These are phyloP conservation scores for Alternaria postmessia DNA, from an alignment of 2,329 filamentous ascomycete genomes.

Conservation along the genomic window DNA sequence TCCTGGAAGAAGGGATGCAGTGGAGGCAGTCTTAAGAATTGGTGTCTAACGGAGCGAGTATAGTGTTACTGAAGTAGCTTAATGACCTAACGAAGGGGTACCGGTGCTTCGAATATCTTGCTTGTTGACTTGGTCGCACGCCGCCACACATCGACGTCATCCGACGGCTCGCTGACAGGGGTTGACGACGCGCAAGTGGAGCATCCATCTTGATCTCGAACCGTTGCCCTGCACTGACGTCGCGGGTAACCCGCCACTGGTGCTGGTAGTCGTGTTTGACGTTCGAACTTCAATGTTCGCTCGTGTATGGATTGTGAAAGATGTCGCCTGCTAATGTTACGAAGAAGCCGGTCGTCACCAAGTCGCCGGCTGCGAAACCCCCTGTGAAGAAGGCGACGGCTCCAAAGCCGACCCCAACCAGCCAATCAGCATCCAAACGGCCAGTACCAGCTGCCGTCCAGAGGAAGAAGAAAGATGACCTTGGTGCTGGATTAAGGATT, in stretches of 20 bases:
- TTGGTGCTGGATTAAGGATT: constrained; percentile 55
- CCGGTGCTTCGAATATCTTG: constrained; percentile 32
- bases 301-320: constrained; percentile 7
- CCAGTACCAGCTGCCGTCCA: constrained; percentile 33
- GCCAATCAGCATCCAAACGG: constrained; percentile 23
- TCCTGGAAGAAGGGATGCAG: constrained; percentile 2
- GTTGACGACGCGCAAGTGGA: constrained; percentile 32
- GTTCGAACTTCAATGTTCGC: constrained; percentile 13
- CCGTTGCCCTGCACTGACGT: constrained; percentile 29
- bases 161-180: constrained; percentile 30
- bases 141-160: constrained; percentile 49
- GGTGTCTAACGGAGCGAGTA: constrained; percentile 9
- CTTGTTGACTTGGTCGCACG: constrained; percentile 27
- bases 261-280: constrained; percentile 12
- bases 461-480: constrained; percentile 46
- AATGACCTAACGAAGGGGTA: constrained; percentile 22
- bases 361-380: constrained; percentile 9
- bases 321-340: constrained; percentile 39
- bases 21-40: not conserved
- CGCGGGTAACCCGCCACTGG: constrained; percentile 20
- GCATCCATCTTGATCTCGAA: constrained; percentile 35
- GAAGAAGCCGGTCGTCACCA: constrained; percentile 26
- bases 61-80: constrained; percentile 11
- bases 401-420: constrained; percentile 4
- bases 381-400: constrained; percentile 1